These are phyloP conservation scores for Lipomyces sp. DNA, from an alignment of 805 yeast species.

Conservation along the genomic window DNA sequence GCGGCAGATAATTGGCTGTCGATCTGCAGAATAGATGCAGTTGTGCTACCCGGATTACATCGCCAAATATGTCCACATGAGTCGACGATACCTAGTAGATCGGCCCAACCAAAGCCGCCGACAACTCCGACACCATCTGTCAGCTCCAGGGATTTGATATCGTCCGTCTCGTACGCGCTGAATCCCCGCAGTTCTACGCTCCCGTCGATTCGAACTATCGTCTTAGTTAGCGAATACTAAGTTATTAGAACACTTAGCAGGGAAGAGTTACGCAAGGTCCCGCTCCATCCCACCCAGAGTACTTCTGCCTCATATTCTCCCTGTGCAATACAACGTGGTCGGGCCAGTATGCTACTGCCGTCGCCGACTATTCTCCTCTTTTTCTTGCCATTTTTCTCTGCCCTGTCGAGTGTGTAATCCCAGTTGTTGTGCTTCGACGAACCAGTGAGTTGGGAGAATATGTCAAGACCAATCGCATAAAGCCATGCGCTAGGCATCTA, in stretches of 20 bases:
- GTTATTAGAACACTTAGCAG: background rate
- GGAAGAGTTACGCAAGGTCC: slow-evolving; percentile 16
- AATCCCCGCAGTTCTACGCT: slow-evolving; percentile 23
- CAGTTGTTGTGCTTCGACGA: background rate
- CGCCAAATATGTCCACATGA: slow-evolving; percentile 14
- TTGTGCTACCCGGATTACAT: background rate
- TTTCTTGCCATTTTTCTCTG: background rate
- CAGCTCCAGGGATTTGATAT: background rate
- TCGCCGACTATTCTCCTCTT: background rate
- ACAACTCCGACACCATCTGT: slow-evolving; percentile 7
- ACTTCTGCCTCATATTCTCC: slow-evolving; percentile 13
- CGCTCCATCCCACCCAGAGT: slow-evolving; percentile 30
- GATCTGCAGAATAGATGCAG: slow-evolving; percentile 7
- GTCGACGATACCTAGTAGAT: slow-evolving; percentile 29
- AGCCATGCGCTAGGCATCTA: slow-evolving; percentile 21
- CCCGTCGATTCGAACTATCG: slow-evolving; percentile 22
- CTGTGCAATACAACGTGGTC: slow-evolving; percentile 13
- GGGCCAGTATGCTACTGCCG: slow-evolving; percentile 3
- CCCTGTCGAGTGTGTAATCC: background rate
- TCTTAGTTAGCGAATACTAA: background rate
- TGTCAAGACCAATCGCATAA: slow-evolving; percentile 22
- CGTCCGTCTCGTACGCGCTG: slow-evolving; percentile 18
- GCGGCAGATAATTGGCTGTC: slow-evolving; percentile 14
- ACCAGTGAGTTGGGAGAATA: slow-evolving; percentile 20
- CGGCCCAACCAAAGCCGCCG: slow-evolving; percentile 27